Conservation (phyloP, 1,284 basidiomycete species). For the Flammula alnicola region DNA sequence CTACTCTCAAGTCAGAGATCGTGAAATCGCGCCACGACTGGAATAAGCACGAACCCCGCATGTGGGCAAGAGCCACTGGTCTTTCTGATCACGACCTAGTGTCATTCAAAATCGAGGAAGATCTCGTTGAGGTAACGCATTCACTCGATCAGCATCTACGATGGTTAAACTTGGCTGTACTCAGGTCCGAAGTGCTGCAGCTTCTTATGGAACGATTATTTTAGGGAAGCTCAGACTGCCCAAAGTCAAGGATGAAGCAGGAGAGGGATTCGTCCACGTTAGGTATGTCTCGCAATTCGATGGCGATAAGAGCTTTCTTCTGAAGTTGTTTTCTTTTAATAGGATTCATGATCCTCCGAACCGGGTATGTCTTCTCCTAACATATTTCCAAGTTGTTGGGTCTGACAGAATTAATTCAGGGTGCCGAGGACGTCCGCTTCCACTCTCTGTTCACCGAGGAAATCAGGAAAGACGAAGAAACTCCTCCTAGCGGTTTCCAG, state of each 20-base stretch:
- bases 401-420: constrained; percentile 41
- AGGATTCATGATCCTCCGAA: constrained; percentile 78
- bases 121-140: constrained; percentile 58
- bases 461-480: constrained; percentile 54
- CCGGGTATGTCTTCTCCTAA: constrained; percentile 45
- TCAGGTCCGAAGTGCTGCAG: constrained; percentile 41
- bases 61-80: constrained; percentile 66
- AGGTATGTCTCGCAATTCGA: constrained; percentile 49
- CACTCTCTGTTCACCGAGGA: constrained; percentile 76
- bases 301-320: not conserved
- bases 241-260: constrained; percentile 61
- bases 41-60: constrained; percentile 73
- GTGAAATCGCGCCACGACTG: constrained; percentile 67
- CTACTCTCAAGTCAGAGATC: constrained; percentile 64
- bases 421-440: constrained; percentile 65
- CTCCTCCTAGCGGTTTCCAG: constrained; percentile 58
- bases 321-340: not conserved
- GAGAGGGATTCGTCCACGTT: constrained; percentile 72
- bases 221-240: constrained; percentile 78
- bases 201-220: constrained; percentile 70
- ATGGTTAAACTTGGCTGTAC: not conserved
- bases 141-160: not conserved
- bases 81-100: constrained; percentile 58
- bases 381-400: not conserved
- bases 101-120: constrained; percentile 55